Percentiles rank a stretch among this genome's conserved stretches.
Evolutionary conservation across 2,329 filamentous ascomycete species (phyloP).

Genomic region (Penicillium sclerotigenum): DNA sequence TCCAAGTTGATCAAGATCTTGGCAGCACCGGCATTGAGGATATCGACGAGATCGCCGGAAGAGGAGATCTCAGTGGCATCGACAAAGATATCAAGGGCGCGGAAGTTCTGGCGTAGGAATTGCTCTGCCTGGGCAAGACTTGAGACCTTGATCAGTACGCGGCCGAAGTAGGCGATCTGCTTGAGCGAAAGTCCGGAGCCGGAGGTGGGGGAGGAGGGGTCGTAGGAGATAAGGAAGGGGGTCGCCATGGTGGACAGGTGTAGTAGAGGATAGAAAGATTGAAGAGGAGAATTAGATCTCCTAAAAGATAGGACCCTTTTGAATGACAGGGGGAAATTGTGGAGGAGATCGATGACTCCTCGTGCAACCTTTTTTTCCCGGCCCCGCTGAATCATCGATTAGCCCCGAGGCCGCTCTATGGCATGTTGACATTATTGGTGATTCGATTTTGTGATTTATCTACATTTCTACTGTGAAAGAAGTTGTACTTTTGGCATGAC

Average conservation of each 20-base stretch:
- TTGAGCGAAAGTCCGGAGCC: constrained; percentile 53
- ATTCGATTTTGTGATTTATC: not conserved
- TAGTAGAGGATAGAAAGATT: not conserved
- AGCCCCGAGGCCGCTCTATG: not conserved
- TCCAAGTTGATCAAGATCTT: constrained; percentile 77
- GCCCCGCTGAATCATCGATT: constrained; percentile 21
- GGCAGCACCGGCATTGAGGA: constrained; percentile 80
- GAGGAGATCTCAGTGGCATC: constrained; percentile 69
- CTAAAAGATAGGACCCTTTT: constrained; percentile 2
- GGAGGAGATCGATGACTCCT: constrained; percentile 20
- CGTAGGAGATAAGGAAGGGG: constrained; percentile 42
- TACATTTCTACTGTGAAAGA: no score
- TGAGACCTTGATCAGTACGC: constrained; percentile 54
- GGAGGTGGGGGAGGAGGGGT: constrained; percentile 44
- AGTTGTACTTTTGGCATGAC: no score
- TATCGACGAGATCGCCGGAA: constrained; percentile 68
- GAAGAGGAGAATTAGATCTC: constrained; percentile 18
- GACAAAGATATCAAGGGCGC: constrained; percentile 63
- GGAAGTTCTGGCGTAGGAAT: constrained; percentile 58
- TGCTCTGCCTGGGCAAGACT: constrained; percentile 39
- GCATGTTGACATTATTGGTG: not conserved
- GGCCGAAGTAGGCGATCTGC: constrained; percentile 58
- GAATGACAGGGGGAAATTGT: not conserved
- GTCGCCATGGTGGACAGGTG: constrained; percentile 37
- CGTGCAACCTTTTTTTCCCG: constrained; percentile 13